A percentile compares a stretch with the other conserved stretches of the same genome.
Evolutionary conservation across 2,329 filamentous ascomycete genomes (phyloP).

Genomic region (Microdochium bolleyi): DNA sequence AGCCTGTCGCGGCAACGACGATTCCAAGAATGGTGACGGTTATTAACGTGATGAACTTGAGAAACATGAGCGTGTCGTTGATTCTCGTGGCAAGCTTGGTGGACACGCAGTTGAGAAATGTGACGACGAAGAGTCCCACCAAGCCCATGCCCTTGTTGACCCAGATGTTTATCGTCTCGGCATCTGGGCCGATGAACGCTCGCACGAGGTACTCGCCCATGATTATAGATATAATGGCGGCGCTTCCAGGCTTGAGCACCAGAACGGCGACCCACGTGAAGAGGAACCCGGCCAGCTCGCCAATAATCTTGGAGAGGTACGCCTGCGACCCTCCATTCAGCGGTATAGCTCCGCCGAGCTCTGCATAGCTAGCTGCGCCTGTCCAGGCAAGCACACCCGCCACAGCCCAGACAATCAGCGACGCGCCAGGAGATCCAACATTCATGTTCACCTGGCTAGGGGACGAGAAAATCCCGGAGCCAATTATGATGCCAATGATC

Average conservation of each 20-base stretch:
- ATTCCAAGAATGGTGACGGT: slow-evolving; percentile 83
- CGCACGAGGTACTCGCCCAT: slow-evolving; percentile 97
- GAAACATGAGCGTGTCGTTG: slow-evolving; percentile 90
- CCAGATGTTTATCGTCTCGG: slow-evolving; percentile 74
- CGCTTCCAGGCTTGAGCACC: slow-evolving; percentile 86
- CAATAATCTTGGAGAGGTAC: slow-evolving; percentile 93
- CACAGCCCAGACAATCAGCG: slow-evolving; percentile 84
- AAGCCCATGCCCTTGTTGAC: slow-evolving; percentile 84
- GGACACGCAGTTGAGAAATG: slow-evolving; percentile 81
- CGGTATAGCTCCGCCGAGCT: slow-evolving; percentile 91
- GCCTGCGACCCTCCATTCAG: slow-evolving; percentile 91
- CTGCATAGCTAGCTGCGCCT: slow-evolving; percentile 87
- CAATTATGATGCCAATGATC: slow-evolving; percentile 89
- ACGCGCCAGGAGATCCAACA: slow-evolving; percentile 83
- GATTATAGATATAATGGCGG: slow-evolving; percentile 93
- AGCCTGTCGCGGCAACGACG: slow-evolving; percentile 79
- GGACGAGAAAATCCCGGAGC: slow-evolving; percentile 92
- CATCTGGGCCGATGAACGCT: slow-evolving; percentile 79
- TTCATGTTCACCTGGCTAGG: slow-evolving; percentile 89
- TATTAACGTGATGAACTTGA: slow-evolving; percentile 87
- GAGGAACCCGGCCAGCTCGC: slow-evolving; percentile 84
- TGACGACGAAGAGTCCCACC: slow-evolving; percentile 66
- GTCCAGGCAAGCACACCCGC: slow-evolving; percentile 95
- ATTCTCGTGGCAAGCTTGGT: slow-evolving; percentile 81
- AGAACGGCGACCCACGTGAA: slow-evolving; percentile 96